Base-by-base conservation (phyloP, 345 rosid species). In the Lumnitzera littorea region DNA sequence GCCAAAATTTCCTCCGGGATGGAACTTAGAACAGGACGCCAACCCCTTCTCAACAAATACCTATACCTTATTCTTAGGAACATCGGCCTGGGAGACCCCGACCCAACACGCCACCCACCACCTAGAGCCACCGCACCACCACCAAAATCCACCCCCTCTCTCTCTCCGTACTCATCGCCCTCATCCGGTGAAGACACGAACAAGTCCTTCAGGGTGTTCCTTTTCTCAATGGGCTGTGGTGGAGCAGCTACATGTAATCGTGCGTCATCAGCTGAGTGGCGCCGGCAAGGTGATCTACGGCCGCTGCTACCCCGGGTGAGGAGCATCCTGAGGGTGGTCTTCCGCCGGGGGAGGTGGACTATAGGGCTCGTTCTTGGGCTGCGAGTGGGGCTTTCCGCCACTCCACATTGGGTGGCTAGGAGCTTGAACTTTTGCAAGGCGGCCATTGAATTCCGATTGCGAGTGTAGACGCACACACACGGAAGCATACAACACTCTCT, bases 361-460 rank as follows among this genome's bases (percentile, higher is more conserved):
- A 82, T 36, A 0, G 96, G 95, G 66, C 96, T 89, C 47, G 96
- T 82, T 55, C 87, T 71, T 1, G 96, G 95, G 67, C 92, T 83
- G 51, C 85, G 77, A 8, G 94, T 87, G 0, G 96, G 91, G 67
- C 94, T 89, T 67, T 74, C 81, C 1, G 78, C 68, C n/a, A 89
- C 94, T 41, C 96, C 96, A 5, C 98, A 92, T 71, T 87, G 96
- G 7, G 94, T 84, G 27, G 96, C 85, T 4, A 87, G 73, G 24
- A 89, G 76, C 89, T 84, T 89, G 82, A 89, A 89, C 63, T 82
- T 85, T 69, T 87, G 91, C 70, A 92, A 48, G 16, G 98, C 58
- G 24, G 96, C 89, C 98, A 92, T 89, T 17, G 53, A 11, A 13
- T 36, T 36, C 5, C 7, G 43, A 5, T 36, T 7, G 43, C 7